Base-by-base conservation (phyloP, 2,329 filamentous ascomycete species). In the Chaetomiaceae sp. region DNA sequence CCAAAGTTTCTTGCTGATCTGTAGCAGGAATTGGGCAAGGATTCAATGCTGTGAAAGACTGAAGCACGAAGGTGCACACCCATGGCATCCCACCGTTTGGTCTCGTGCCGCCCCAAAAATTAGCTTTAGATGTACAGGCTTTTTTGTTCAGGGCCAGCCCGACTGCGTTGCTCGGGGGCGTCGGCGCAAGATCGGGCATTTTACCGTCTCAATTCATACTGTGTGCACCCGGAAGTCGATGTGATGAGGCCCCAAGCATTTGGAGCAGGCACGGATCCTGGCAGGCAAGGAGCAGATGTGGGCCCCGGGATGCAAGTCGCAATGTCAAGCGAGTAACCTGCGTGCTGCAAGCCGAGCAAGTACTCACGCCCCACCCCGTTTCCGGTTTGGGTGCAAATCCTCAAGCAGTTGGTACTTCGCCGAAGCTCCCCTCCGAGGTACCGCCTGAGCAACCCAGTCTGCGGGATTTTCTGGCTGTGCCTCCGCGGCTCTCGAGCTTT, bases 401-500 rank as follows among this genome's bases (percentile, higher is more conserved):
- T 51, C 47, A 49, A 14, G 6, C 7, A 21, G 54, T 47, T 37
- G 61, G 64, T 68, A 67, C 67, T 56, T 68, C 47, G 41, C 48
- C 48, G 53, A 32, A 48, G 27, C 46, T 58, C 48, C 46, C 62
- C 59, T 56, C 56, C 40, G 18, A 48, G 21, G 64, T 65, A 66
- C 53, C 52, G 25, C 34, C 48, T 41, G 41, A 51, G 33, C 52
- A 56, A 55, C 51, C 40, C 34, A 45, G 55, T 48, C 61, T 64
- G 61, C 57, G 61, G 59, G 61, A 64, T 64, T 64, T 64, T 64
- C 58, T 58, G 58, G 53, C 56, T 52, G 48, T 46, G 30, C 53
- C 57, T 58, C 54, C 48, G 51, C 30, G 30, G 42, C 27, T 47
- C 36, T 51, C 18, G 11, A 34, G 43, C 29, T 43, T 38, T 25